These are phyloP conservation scores for Remersonia thermophila DNA, from an alignment of 2,329 filamentous ascomycete genomes.

Conservation along the genomic window DNA sequence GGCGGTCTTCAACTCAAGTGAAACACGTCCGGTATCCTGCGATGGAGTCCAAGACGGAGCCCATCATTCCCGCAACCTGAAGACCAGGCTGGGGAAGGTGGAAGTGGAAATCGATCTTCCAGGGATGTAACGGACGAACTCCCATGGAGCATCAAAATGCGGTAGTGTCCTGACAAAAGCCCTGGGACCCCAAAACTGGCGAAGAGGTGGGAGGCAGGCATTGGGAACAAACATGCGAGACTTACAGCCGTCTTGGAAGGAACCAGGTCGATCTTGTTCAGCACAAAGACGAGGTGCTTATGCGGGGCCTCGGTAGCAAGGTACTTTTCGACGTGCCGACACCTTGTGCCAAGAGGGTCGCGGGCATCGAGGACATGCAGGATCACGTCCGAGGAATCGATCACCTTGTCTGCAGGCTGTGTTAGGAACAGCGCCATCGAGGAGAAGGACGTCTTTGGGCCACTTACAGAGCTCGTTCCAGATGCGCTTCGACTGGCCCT, in stretches of 20 bases:
- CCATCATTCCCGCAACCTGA: slow-evolving; percentile 57
- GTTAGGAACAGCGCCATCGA: no score
- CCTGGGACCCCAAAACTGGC: slow-evolving; percentile 42
- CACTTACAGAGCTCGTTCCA: slow-evolving; percentile 72
- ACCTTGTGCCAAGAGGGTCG: slow-evolving; percentile 82
- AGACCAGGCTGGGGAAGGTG: slow-evolving; percentile 47
- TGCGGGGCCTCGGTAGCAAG: slow-evolving; percentile 86
- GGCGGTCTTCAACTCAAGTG: slow-evolving; percentile 95
- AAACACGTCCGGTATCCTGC: slow-evolving; percentile 64
- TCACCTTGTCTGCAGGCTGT: slow-evolving; percentile 58
- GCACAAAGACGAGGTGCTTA: slow-evolving; percentile 82
- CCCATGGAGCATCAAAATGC: slow-evolving; percentile 55
- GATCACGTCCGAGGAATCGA: slow-evolving; percentile 89
- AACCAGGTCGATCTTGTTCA: slow-evolving; percentile 89
- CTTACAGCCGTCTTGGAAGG: slow-evolving; percentile 92
- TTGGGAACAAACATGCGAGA: slow-evolving; percentile 23
- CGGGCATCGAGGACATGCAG: slow-evolving; percentile 89
- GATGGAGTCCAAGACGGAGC: slow-evolving; percentile 81
- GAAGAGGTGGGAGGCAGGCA: slow-evolving; percentile 9
- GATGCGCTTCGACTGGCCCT: slow-evolving; percentile 89
- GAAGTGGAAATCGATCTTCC: slow-evolving; percentile 73
- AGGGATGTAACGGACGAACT: slow-evolving; percentile 95
- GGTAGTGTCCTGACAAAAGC: slow-evolving; percentile 67
- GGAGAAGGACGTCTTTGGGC: no score
- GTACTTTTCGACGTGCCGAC: slow-evolving; percentile 79